phyloP scores from a whole-genome alignment of 2,329 filamentous ascomycete genomes.

The Parastagonospora nodorum region DNA sequence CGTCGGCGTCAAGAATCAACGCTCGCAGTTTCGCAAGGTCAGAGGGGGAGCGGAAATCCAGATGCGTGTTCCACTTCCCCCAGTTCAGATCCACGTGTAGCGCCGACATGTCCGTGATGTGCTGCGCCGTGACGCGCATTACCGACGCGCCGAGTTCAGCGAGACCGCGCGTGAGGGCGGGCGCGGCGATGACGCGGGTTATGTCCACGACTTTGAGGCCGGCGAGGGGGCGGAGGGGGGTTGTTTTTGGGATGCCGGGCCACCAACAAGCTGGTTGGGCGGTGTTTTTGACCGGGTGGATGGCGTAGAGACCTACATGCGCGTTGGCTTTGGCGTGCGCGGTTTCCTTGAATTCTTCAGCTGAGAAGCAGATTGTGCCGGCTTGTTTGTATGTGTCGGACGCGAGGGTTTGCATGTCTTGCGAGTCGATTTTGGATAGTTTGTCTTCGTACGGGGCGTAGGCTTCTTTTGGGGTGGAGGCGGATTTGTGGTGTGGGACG shows the following conservation, averaged over 20 bases:
- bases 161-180: constrained; percentile 49
- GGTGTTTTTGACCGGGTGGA: constrained; percentile 31
- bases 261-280: constrained; percentile 50
- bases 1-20: constrained; percentile 56
- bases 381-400: constrained; percentile 49
- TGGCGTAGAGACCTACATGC: constrained; percentile 49
- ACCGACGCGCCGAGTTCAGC: constrained; percentile 56
- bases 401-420: constrained; percentile 43
- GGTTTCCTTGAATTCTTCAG: constrained; percentile 45
- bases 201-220: constrained; percentile 59
- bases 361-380: constrained; percentile 47
- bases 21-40: constrained; percentile 47
- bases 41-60: constrained; percentile 50
- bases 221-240: constrained; percentile 49
- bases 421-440: constrained; percentile 39
- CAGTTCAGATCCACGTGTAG: constrained; percentile 56
- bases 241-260: constrained; percentile 41
- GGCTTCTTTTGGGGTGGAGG: constrained; percentile 33
- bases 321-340: constrained; percentile 52
- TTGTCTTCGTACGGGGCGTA: constrained; percentile 43
- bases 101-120: constrained; percentile 48
- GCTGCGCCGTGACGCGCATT: constrained; percentile 50
- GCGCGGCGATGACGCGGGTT: constrained; percentile 56
- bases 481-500: constrained; percentile 39
- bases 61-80: constrained; percentile 56